Base-by-base conservation (phyloP, 2,329 filamentous ascomycete species). In the Colletotrichum kahawae region DNA sequence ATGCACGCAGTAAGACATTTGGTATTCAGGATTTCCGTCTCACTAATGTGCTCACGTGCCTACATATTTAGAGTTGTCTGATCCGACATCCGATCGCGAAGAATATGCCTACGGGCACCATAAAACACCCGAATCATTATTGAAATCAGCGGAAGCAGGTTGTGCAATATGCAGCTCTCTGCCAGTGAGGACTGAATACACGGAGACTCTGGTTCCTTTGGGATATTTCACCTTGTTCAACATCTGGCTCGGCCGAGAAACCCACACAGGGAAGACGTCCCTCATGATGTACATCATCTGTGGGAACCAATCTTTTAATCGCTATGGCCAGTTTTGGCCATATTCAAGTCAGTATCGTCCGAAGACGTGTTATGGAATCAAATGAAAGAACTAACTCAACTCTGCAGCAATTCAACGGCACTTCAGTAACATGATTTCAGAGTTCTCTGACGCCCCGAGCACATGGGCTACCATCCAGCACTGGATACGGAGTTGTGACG, bases 121-220 rank as follows among this genome's bases (percentile, higher is more conserved):
- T 21, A 48, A 48, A 4, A 48, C 43, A 4, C 43, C 43, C 43
- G n/a, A 48, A 13, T 48, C 43, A 21, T 48, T 4, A 1, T 48
- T 1, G 4, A 0, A 48, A 48, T 48, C 43, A 1, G 43, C 5
- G 4, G n/a, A 0, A 48, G 43, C 13, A 48, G n/a, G 10, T 21
- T 48, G 43, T 10, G 1, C 0, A 7, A 21, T 48, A 21, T 48
- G 43, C n/a, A 48, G 43, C 1, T 21, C 9, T 3, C 43, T 48
- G 1, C 18, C 0, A 1, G n/a, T 48, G 0, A 48, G 1, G 1
- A 48, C n/a, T 48, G n/a, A 48, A 21, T 48, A 48, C 43, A 48
- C 43, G 18, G 43, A 48, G 43, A 1, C 4, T 21, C 13, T 48
- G 43, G 43, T 5, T 2, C 13, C 43, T 48, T 48, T 48, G 0